Conservation (phyloP, 2,329 filamentous ascomycete genomes). For the Pseudocercospora crystallina region DNA sequence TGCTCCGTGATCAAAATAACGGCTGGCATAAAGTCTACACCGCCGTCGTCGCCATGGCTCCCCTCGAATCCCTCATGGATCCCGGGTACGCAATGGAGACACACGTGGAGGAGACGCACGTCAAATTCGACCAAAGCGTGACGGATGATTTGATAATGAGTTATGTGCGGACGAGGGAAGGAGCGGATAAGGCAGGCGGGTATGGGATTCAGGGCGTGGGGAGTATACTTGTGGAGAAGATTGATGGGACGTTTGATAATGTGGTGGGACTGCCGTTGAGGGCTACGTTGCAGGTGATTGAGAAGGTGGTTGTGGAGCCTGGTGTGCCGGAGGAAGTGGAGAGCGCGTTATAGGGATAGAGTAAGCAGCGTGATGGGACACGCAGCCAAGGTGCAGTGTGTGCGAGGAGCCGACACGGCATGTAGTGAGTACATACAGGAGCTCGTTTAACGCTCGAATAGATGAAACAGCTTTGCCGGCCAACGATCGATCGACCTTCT, state of each 20-base stretch:
- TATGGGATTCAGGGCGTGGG: conserved; percentile 92
- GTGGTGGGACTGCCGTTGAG: conserved; percentile 87
- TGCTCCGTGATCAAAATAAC: conserved; percentile 68
- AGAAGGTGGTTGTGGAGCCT: conserved; percentile 73
- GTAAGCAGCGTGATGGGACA: no score
- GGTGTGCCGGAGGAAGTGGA: conserved; percentile 62
- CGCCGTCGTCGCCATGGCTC: conserved; percentile 78
- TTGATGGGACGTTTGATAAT: conserved; percentile 90
- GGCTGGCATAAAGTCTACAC: conserved; percentile 77
- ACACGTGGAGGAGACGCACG: conserved; percentile 84
- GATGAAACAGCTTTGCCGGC: no score
- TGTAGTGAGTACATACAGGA: no score
- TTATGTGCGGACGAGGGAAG: conserved; percentile 82
- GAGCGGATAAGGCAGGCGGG: conserved; percentile 91
- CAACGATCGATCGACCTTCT: no score
- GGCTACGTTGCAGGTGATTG: conserved; percentile 74
- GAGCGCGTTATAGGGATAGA: conserved; percentile 5
- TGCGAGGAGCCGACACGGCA: no score
- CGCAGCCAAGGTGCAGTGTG: no score
- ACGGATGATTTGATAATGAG: conserved; percentile 80
- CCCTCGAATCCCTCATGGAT: conserved; percentile 73
- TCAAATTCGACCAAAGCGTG: conserved; percentile 73
- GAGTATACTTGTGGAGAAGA: conserved; percentile 80
- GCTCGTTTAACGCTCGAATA: no score
- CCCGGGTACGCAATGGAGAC: conserved; percentile 83